Percentiles rank a stretch among this genome's conserved stretches.
Evolutionary conservation across 495 filamentous ascomycete species (phyloP).

Genomic region (Lichina pygmaea): DNA sequence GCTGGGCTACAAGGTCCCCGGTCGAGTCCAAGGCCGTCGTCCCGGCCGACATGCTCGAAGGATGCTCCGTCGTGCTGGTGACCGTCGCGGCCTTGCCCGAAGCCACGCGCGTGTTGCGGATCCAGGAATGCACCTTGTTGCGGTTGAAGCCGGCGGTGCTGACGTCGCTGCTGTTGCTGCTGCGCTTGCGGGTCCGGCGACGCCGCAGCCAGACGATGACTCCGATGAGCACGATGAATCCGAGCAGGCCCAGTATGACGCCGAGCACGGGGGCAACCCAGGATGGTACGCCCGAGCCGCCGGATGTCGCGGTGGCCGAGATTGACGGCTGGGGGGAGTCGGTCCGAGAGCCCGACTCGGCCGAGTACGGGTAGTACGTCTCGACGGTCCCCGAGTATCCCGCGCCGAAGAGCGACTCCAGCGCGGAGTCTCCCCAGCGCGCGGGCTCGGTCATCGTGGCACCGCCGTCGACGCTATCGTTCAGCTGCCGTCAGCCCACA

Average conservation of each 20-base stretch:
- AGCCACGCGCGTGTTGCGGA: not conserved
- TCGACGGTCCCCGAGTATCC: constrained; percentile 28
- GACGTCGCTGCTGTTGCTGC: constrained; percentile 6
- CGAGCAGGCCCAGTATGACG: constrained; percentile 33
- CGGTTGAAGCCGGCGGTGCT: not conserved
- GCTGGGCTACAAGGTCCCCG: not conserved
- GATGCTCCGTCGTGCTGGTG: not conserved
- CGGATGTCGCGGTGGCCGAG: constrained; percentile 4
- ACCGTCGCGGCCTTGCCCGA: not conserved
- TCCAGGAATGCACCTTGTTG: not conserved
- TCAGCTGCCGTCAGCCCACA: not conserved
- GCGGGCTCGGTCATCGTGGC: constrained; percentile 24
- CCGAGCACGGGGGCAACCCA: constrained; percentile 41
- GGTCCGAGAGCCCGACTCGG: not conserved
- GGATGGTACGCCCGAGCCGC: constrained; percentile 18
- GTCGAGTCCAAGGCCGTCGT: not conserved
- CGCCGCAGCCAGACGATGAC: constrained; percentile 28
- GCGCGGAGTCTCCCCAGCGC: constrained; percentile 22
- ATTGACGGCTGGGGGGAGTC: not conserved
- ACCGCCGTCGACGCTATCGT: constrained; percentile 20
- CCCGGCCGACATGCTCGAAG: not conserved
- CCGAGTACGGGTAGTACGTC: constrained; percentile 32
- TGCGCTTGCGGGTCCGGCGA: not conserved
- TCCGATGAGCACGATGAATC: constrained; percentile 22
- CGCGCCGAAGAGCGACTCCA: constrained; percentile 24